Evolutionary conservation across 2,329 filamentous ascomycete genomes (phyloP), one percentile per base, ranked within the genome.

Genomic region (Xylariaceae sp.): DNA sequence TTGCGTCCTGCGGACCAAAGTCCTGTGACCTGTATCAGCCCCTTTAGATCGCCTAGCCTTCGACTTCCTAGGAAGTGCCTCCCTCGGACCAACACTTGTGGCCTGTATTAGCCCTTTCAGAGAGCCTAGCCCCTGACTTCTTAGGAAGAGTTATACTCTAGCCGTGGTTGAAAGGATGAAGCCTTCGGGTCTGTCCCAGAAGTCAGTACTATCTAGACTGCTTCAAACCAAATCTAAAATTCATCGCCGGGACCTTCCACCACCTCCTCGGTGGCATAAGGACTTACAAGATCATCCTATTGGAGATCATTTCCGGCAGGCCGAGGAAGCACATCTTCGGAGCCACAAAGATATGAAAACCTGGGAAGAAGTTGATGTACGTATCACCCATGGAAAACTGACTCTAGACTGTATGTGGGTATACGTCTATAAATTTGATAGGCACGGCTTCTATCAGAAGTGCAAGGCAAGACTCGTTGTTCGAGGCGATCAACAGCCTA

Each of bases 341-440:
- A 38, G 36, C n/a, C 36, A 38, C 6, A 9, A 13, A 3, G 15
- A 38, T 9, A 38, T 32, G 36, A 6, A 3, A 1, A 13, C 29
- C 11, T 32, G 21, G 30, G n/a, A 2, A 2, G 30, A 38, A 24
- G 21, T 37, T 3, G 1, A 6, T 5, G 9, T 2, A 9, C 3
- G 5, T 1, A 4, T 5, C 6, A 8, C 14, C 1, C 4, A 8
- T 9, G 30, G 36, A 6, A 17, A 16, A 1, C 30, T 18, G 5
- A 13, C n/a, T 1, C 36, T 38, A 8, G 36, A 38, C 15, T 38
- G 29, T 15, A 32, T 38, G 30, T 38, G 36, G 36, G 36, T 38
- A 14, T 38, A 32, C 16, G 21, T 38, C 1, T 38, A 38, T 16
- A 38, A 38, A 23, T 38, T 38, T 17, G 21, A 38, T 9, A 32